Percentiles rank a stretch among this genome's conserved stretches.
Evolutionary conservation across 2,329 filamentous ascomycete species (phyloP).

Genomic region (Chaetomium globosum): DNA sequence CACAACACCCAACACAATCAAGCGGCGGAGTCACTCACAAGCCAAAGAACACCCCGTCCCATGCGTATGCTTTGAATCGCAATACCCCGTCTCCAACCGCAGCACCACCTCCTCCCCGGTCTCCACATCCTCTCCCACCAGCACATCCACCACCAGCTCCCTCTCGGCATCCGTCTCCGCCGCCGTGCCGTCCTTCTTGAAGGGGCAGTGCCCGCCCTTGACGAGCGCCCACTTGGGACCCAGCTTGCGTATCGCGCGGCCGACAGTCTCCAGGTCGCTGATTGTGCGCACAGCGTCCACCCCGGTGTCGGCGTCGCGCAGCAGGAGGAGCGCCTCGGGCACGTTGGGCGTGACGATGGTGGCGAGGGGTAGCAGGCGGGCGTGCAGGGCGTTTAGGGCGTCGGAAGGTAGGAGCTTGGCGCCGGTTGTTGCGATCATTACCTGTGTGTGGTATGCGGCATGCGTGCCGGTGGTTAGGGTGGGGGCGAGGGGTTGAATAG

Average conservation of each 20-base stretch:
- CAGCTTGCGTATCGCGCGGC: constrained; percentile 64
- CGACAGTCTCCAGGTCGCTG: constrained; percentile 69
- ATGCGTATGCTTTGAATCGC: constrained; percentile 79
- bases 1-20: neutral
- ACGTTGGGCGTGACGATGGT: constrained; percentile 77
- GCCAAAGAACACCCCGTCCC: constrained; percentile 94
- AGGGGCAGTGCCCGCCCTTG: constrained; percentile 88
- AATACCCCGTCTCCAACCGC: constrained; percentile 70
- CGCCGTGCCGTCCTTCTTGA: constrained; percentile 63
- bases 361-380: constrained; percentile 64
- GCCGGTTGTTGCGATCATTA: constrained; percentile 89
- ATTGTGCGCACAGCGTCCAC: constrained; percentile 53
- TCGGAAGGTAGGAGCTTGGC: constrained; percentile 66
- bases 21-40: constrained; percentile 56
- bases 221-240: constrained; percentile 81
- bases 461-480: neutral
- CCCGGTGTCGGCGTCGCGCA: constrained; percentile 53
- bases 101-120: constrained; percentile 37
- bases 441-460: constrained; percentile 53
- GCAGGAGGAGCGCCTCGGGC: constrained; percentile 69
- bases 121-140: constrained; percentile 62
- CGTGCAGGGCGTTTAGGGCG: constrained; percentile 63
- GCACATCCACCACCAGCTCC: constrained; percentile 73
- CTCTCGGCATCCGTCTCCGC: constrained; percentile 63
- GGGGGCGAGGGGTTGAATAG: neutral